Base-by-base conservation (phyloP, 495 filamentous ascomycete genomes). In the Hyaloscypha hepaticicola region DNA sequence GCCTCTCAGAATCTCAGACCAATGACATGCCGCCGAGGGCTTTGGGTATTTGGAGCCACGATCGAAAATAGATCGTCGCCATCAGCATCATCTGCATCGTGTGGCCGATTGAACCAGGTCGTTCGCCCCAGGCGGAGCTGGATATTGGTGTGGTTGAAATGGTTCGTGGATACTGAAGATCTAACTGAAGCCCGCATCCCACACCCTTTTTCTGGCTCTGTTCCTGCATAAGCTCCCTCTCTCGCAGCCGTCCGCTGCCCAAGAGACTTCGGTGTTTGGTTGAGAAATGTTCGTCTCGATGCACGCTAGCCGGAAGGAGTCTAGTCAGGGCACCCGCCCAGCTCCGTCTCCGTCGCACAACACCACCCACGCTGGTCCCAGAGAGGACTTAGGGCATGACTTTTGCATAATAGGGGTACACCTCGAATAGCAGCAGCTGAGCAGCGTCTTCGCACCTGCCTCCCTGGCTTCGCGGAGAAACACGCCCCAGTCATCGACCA, bases 1-100 rank as follows among this genome's bases (percentile, higher is more conserved):
- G 58, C 58, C 58, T 59, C 7, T 45, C n/a, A n/a, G 22, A 14
- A 45, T 27, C 26, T 2, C 59, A 33, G 48, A 22, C 59, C 59
- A 61, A 61, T 61, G 19, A 48, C 26, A 3, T 22, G 49, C 34
- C 12, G 27, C 59, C 45, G 25, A 58, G 11, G 56, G 19, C 8
- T 21, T 25, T 21, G 25, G 16, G n/a, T n/a, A 33, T n/a, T 28
- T 28, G 26, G 25, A 33, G 27, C 0, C 22, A 29, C 1, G 58
- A 38, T 52, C 51, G 34, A 34, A 60, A 60, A 60, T 60, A 60
- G 58, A 49, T 31, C 58, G 53, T 9, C 53, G 14, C 14, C 53
- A 45, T 45, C 38, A 45, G 38, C 38, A 3, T 14, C 38, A 14
- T 9, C 38, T 16, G 14, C 38, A 16, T 45, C 38, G 38, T 45